Percentiles rank a stretch among this genome's conserved stretches.
These are phyloP conservation scores for Lasiodiplodia sp. DNA, from an alignment of 2,329 filamentous ascomycete genomes.

Conservation along the genomic window DNA sequence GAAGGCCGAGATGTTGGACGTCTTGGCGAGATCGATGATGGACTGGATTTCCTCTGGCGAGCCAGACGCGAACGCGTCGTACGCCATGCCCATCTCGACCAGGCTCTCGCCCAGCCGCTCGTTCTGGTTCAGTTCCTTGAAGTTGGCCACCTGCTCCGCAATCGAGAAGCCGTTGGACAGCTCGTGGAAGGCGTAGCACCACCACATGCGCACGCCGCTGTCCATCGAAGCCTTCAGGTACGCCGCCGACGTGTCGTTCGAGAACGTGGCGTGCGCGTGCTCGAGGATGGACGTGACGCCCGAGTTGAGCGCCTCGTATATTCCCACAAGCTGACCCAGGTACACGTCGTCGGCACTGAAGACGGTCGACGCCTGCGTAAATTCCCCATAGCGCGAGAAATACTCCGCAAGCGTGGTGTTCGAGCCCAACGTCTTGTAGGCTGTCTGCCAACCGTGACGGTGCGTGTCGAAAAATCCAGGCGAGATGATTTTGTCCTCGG, in stretches of 20 bases:
- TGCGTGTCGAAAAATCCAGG: slow-evolving; percentile 67
- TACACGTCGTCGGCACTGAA: slow-evolving; percentile 38
- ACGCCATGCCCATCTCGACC: slow-evolving; percentile 33
- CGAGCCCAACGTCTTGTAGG: slow-evolving; percentile 60
- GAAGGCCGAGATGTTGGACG: slow-evolving; percentile 45
- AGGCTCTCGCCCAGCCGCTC: slow-evolving; percentile 21
- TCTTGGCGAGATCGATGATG: slow-evolving; percentile 20
- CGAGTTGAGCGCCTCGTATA: slow-evolving; percentile 59
- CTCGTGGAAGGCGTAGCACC: slow-evolving; percentile 54
- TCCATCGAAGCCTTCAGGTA: slow-evolving; percentile 58
- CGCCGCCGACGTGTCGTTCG: slow-evolving; percentile 51
- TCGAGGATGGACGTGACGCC: slow-evolving; percentile 62
- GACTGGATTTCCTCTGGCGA: slow-evolving; percentile 29
- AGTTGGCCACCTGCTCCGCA: slow-evolving; percentile 30
- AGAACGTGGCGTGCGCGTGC: slow-evolving; percentile 59
- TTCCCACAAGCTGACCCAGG: slow-evolving; percentile 43
- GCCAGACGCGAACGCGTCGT: slow-evolving; percentile 31
- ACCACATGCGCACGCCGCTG: slow-evolving; percentile 56
- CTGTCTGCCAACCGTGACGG: slow-evolving; percentile 59
- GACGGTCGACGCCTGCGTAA: slow-evolving; percentile 12
- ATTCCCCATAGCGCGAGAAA: slow-evolving; percentile 28
- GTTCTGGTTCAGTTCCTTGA: slow-evolving; percentile 21
- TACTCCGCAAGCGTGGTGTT: slow-evolving; percentile 52
- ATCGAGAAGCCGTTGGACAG: slow-evolving; percentile 32
- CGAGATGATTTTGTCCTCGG: slow-evolving; percentile 58